Base-by-base conservation (phyloP, 2,329 filamentous ascomycete species). In the Sporothrix pallida region DNA sequence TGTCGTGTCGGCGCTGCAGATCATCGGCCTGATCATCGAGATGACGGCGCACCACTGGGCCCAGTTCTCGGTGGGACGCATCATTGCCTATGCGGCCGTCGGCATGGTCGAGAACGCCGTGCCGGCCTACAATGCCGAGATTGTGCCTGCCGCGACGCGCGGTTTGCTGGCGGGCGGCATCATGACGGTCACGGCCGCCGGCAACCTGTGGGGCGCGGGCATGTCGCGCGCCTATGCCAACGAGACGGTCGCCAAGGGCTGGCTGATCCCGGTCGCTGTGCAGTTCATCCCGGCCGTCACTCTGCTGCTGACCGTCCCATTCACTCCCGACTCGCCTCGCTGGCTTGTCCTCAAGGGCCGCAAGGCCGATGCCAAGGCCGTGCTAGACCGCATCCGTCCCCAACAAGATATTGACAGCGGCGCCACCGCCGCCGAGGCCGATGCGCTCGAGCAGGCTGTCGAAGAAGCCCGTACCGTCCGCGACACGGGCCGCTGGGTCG, bases 201-300 rank as follows among this genome's bases (percentile, higher is more conserved):
- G 75, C n/a, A 76, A 76, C 71, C 65, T 76, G n/a, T 76, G 75
- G 75, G 75, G 75, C 23, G 74, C 75, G 2, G 75, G 74, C 50
- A 75, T 76, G 74, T 80, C 77, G 67, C 78, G 78, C 13, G 77
- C 76, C 13, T 77, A 74, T 8, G 77, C 76, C 58, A 78, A 77
- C 10, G 71, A 73, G 23, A 74, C 72, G 20, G 76, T 76, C 37
- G 79, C 80, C 42, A 77, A 80, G 72, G 76, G 76, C 37, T 83
- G 81, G 81, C 76, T 81, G 46, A 81, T 83, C 74, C 81, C 81
- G 42, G 79, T 81, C 17, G 80, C 78, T 2, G 81, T 83, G 75
- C 81, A 83, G 70, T 78, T 81, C 15, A 74, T 83, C 3, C 82
- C 82, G 71, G 78, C 80, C 2, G 48, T 81, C 0, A 75, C 80